These are phyloP conservation scores for Trametes sp. DNA, from an alignment of 1,284 basidiomycete genomes.

Conservation along the genomic window DNA sequence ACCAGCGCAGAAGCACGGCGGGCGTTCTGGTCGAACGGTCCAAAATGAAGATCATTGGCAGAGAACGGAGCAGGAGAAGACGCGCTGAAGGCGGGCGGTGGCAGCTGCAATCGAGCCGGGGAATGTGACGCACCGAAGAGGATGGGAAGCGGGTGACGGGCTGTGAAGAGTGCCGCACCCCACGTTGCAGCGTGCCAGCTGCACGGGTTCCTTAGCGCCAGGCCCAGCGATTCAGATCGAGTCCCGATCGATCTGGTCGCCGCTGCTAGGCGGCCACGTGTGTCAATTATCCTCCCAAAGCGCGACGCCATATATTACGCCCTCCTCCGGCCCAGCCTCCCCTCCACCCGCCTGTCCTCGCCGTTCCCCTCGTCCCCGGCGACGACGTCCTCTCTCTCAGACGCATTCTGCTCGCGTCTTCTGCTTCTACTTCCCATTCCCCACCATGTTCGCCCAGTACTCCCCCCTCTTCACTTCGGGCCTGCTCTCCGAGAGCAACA, in stretches of 20 bases:
- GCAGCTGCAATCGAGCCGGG: constrained; percentile 7
- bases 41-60: constrained; percentile 1
- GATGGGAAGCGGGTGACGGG: constrained; percentile 30
- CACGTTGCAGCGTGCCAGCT: constrained; percentile 13
- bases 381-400: constrained; percentile 3
- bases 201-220: constrained; percentile 10
- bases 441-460: constrained; percentile 48
- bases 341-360: constrained; percentile 19
- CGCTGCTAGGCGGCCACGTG: constrained; percentile 24
- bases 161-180: constrained; percentile 18
- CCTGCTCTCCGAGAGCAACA: constrained; percentile 49
- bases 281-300: constrained; percentile 8
- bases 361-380: constrained; percentile 21
- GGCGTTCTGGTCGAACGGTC: constrained; percentile 9
- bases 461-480: constrained; percentile 70
- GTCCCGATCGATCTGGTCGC: constrained; percentile 18
- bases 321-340: constrained; percentile 1
- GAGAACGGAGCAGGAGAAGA: neutral
- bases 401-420: neutral
- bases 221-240: constrained; percentile 8
- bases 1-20: neutral
- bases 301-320: constrained; percentile 25
- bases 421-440: neutral
- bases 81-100: neutral
- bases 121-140: constrained; percentile 6